Evolutionary conservation across 1,284 basidiomycete species (phyloP).

Genomic region (Termitomyces sp.): DNA sequence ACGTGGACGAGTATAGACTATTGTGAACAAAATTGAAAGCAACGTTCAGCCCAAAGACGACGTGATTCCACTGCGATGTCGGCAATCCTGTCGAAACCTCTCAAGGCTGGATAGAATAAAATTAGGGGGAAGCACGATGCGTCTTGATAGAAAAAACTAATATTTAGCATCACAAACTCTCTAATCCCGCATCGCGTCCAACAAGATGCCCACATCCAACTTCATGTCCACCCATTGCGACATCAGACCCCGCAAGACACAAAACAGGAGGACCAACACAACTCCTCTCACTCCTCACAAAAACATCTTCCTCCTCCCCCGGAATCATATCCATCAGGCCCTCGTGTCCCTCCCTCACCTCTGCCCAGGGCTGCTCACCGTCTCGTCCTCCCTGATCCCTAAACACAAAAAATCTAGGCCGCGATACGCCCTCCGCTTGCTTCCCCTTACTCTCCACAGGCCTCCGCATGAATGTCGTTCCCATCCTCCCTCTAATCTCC

Average conservation of each 20-base stretch:
- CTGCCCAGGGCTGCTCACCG: conserved; percentile 21
- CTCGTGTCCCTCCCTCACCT: conserved; percentile 35
- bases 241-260: conserved; percentile 43
- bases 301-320: conserved; percentile 27
- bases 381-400: conserved; percentile 11
- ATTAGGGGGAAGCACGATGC: too few relatives aligned
- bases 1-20: too few relatives aligned
- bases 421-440: not conserved
- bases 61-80: too few relatives aligned
- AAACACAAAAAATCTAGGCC: conserved; percentile 12
- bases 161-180: too few relatives aligned
- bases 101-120: too few relatives aligned
- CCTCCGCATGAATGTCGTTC: conserved; percentile 4
- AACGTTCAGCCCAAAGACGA: too few relatives aligned
- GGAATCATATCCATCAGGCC: conserved; percentile 41
- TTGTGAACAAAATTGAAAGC: too few relatives aligned
- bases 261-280: conserved; percentile 31
- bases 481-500: conserved; percentile 15
- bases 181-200: conserved; percentile 16
- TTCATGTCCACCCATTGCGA: conserved; percentile 23
- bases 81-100: too few relatives aligned
- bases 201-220: conserved; percentile 33
- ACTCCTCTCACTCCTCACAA: conserved; percentile 20
- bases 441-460: not conserved
- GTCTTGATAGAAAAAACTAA: too few relatives aligned